A percentile compares a stretch with the other conserved stretches of the same genome.
phyloP scores from a whole-genome alignment of 139 green algal genomes.

The Chlorella ohadii region DNA sequence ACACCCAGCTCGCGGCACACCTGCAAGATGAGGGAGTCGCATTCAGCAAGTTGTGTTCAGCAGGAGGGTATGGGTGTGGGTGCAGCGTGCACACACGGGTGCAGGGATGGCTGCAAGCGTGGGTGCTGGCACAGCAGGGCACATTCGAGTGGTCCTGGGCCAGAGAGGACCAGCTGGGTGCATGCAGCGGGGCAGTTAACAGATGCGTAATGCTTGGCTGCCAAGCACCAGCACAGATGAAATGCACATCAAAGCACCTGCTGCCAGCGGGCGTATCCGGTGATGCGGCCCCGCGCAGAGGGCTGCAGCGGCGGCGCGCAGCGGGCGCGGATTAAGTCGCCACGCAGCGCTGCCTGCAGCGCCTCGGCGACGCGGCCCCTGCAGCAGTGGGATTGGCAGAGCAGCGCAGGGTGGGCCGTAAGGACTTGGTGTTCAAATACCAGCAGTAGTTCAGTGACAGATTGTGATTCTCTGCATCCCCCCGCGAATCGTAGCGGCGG shows the following conservation, averaged over 20 bases:
- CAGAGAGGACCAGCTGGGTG: no score
- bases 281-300: neutral
- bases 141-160: neutral
- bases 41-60: neutral
- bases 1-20: conserved; percentile 16
- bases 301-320: neutral
- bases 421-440: no score
- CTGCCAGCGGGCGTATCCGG: neutral
- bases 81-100: neutral
- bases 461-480: neutral
- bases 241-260: neutral
- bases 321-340: no score
- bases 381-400: neutral
- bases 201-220: no score
- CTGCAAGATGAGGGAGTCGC: neutral
- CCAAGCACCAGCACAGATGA: no score
- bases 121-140: neutral
- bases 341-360: neutral
- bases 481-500: neutral
- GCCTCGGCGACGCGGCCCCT: conserved; percentile 8
- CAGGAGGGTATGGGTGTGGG: neutral
- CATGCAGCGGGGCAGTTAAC: no score
- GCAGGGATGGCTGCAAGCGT: neutral
- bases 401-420: neutral
- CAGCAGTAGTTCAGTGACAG: no score